Conservation (phyloP, 106 monocot species). For the Narthecium ossifragum region DNA sequence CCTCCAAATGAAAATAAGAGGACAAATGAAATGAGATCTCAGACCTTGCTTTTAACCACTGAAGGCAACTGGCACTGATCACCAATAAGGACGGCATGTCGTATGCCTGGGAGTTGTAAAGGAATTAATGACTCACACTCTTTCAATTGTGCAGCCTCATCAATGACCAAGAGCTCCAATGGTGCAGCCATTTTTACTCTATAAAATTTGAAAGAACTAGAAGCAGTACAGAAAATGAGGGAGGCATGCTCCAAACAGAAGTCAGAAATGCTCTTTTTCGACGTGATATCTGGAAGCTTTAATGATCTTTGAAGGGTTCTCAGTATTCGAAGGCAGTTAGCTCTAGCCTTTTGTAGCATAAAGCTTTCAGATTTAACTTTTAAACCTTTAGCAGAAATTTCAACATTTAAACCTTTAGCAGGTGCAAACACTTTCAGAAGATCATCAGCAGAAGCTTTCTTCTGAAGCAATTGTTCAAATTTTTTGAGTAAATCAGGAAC, state of each 20-base stretch:
- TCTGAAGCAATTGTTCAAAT: conserved; percentile 8
- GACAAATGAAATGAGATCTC: background rate
- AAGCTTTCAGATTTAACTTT: background rate
- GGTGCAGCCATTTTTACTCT: background rate
- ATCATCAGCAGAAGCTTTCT: background rate
- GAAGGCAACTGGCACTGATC: conserved; percentile 31
- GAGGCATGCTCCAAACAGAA: conserved; percentile 10
- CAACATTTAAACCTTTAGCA: background rate
- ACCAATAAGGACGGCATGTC: conserved; percentile 25
- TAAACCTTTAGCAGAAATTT: background rate
- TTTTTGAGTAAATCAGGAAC: conserved; percentile 15
- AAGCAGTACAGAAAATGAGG: conserved; percentile 25
- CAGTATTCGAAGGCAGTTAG: conserved; percentile 2
- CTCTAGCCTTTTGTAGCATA: background rate
- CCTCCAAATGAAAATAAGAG: background rate
- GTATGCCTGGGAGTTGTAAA: conserved; percentile 18
- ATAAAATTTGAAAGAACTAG: conserved; percentile 15
- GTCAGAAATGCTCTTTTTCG: background rate
- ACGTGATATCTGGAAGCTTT: background rate
- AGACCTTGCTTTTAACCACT: conserved; percentile 27
- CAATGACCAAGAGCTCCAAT: conserved; percentile 22
- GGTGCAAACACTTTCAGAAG: conserved; percentile 11
- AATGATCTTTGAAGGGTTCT: background rate
- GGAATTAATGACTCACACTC: conserved; percentile 37
- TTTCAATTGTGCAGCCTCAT: conserved; percentile 45